phyloP scores from a whole-genome alignment of 2,329 filamentous ascomycete species.

The Westerdykella aurantiaca region DNA sequence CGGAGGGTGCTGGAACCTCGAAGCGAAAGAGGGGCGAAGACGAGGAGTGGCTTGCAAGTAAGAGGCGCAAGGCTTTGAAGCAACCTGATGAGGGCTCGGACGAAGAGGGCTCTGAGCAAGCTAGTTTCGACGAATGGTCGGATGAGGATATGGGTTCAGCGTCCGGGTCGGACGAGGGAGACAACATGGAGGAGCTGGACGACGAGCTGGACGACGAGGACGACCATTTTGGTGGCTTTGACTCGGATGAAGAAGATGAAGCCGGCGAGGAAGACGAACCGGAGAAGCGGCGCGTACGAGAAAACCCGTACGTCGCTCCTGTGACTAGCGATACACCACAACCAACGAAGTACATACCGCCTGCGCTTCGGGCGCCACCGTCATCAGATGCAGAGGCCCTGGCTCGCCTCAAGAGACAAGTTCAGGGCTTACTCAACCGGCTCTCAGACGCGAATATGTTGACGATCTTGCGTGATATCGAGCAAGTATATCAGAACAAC shows the following conservation, averaged over 20 bases:
- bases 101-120: conserved; percentile 30
- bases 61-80: conserved; percentile 48
- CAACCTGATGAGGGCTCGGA: conserved; percentile 19
- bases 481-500: conserved; percentile 75
- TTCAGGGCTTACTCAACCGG: conserved; percentile 86
- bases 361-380: conserved; percentile 64
- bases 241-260: conserved; percentile 28
- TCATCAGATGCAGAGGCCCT: conserved; percentile 62
- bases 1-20: conserved; percentile 39
- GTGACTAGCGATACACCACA: conserved; percentile 38
- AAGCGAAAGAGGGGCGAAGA: conserved; percentile 57
- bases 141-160: conserved; percentile 9
- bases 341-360: conserved; percentile 76
- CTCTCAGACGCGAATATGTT: conserved; percentile 86
- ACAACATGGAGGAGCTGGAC: conserved; percentile 28
- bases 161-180: conserved; percentile 6
- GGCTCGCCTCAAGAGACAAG: conserved; percentile 66
- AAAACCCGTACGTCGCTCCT: conserved; percentile 88
- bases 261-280: conserved; percentile 18
- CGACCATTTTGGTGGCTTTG: conserved; percentile 21
- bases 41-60: conserved; percentile 54
- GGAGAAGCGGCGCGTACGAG: conserved; percentile 48
- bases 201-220: conserved; percentile 28
- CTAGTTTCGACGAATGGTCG: conserved; percentile 16
- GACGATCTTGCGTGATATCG: conserved; percentile 74